Conservation (phyloP, 768 basidiomycete species). For the Termitomyces sp. region DNA sequence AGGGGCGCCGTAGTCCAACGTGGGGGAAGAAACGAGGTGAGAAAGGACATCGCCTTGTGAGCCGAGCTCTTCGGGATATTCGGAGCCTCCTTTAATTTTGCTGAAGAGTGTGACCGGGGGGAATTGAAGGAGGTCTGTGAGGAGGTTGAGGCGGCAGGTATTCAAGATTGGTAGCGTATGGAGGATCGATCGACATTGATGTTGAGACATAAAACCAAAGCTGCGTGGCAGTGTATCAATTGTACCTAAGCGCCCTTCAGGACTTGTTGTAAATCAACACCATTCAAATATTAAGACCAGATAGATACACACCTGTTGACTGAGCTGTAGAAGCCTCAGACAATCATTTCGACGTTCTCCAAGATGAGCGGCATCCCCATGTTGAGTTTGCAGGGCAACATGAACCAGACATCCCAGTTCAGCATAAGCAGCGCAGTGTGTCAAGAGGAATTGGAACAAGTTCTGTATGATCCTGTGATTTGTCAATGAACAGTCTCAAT, state of each 20-base stretch:
- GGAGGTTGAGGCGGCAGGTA: slow-evolving; percentile 81
- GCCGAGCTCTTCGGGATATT: slow-evolving; percentile 61
- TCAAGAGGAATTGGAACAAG: not conserved
- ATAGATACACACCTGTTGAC: not conserved
- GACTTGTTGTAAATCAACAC: too few species aligned
- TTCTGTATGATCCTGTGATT: too few species aligned
- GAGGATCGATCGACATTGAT: too few species aligned
- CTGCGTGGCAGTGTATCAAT: too few species aligned
- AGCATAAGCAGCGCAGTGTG: too few species aligned
- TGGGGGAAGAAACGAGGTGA: slow-evolving; percentile 75
- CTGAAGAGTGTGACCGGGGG: slow-evolving; percentile 72
- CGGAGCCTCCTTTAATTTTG: slow-evolving; percentile 81
- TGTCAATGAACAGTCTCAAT: too few species aligned
- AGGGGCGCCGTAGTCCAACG: slow-evolving; percentile 47
- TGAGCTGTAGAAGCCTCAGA: not conserved
- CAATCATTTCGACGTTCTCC: not conserved
- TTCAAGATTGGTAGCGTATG: too few species aligned
- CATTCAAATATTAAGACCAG: too few species aligned
- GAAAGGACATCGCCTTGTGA: slow-evolving; percentile 85
- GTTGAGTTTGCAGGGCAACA: not conserved
- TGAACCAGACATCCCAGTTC: not conserved
- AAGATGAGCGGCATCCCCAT: not conserved
- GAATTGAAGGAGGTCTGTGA: slow-evolving; percentile 72
- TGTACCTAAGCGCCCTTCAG: too few species aligned
- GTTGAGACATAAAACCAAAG: too few species aligned